phyloP scores from a whole-genome alignment of 208 protist species.

The Histomonas meleagridis region DNA sequence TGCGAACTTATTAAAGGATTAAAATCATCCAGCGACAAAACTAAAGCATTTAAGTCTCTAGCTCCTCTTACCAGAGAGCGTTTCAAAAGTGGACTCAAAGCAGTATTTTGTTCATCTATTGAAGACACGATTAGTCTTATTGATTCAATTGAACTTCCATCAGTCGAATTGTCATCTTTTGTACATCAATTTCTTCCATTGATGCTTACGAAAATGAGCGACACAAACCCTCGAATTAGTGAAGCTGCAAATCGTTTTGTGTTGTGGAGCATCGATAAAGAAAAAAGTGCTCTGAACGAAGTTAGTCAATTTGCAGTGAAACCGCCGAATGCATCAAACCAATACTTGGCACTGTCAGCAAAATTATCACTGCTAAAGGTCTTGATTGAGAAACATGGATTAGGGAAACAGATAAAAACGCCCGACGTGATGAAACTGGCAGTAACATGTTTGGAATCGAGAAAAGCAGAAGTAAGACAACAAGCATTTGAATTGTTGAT shows the following conservation, averaged over 20 bases:
- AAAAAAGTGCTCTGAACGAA: not conserved
- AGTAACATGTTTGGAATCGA: not conserved
- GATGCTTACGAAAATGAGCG: not conserved
- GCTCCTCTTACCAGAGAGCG: not conserved
- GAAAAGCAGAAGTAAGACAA: not conserved
- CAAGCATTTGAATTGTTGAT: not conserved
- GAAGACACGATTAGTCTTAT: not conserved
- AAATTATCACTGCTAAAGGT: not conserved
- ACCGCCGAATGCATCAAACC: not conserved
- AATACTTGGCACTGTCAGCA: not conserved
- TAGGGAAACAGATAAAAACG: not conserved
- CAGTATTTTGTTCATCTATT: not conserved
- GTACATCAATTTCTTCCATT: not conserved
- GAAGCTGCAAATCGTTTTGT: not conserved
- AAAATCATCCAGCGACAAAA: not conserved
- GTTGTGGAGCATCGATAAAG: not conserved
- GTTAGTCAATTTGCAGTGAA: not conserved
- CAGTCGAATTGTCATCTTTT: not conserved
- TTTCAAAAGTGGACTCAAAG: not conserved
- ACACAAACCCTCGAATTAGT: not conserved
- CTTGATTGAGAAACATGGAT: not conserved
- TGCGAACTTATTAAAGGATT: constrained; percentile 17
- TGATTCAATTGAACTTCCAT: not conserved
- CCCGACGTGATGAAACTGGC: not conserved
- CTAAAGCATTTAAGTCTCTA: not conserved